Evolutionary conservation across 805 yeast species (phyloP).

Genomic region (Candida michaelii): DNA sequence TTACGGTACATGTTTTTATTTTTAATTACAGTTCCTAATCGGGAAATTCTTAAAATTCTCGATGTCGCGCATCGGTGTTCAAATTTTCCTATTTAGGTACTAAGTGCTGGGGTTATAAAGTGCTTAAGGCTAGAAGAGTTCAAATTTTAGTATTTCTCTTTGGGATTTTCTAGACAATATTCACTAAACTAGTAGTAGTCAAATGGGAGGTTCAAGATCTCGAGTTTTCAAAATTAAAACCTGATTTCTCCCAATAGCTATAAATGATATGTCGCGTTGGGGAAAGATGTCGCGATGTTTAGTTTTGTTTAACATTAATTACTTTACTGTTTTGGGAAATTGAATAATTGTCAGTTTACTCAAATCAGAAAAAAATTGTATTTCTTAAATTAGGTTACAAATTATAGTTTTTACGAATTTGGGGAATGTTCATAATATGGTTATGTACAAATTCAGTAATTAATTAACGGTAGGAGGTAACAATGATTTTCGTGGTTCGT

Average conservation of each 20-base stretch:
- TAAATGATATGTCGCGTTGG: neutral
- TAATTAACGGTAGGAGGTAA: neutral
- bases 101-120: too few species aligned
- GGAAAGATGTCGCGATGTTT: neutral
- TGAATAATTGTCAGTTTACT: neutral
- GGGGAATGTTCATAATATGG: neutral
- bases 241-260: too few species aligned
- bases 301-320: neutral
- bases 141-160: too few species aligned
- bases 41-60: constrained; percentile 11
- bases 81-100: constrained; percentile 4
- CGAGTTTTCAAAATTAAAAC: too few species aligned
- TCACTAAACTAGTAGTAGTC: too few species aligned
- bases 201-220: too few species aligned
- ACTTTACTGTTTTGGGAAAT: constrained; percentile 1
- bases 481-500: too few species aligned
- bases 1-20: constrained; percentile 7
- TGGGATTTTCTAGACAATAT: too few species aligned
- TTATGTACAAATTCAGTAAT: neutral
- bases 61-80: constrained; percentile 3
- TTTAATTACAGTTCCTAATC: constrained; percentile 15
- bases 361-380: neutral
- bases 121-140: too few species aligned
- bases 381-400: neutral
- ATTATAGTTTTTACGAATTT: neutral